phyloP scores from a whole-genome alignment of 2,329 filamentous ascomycete genomes.

The Ustulina deusta region DNA sequence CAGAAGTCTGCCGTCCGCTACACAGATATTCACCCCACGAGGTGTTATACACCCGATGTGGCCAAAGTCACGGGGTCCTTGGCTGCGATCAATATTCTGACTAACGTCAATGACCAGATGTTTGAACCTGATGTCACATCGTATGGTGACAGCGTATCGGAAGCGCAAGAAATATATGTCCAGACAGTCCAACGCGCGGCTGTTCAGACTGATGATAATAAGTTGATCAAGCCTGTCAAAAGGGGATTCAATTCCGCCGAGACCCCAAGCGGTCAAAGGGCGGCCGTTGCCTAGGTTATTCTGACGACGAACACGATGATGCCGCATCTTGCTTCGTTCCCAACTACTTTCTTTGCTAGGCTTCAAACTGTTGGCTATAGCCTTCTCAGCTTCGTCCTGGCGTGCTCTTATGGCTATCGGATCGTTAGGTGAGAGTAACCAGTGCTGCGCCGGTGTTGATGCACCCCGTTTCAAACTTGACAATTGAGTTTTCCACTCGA shows the following conservation, averaged over 20 bases:
- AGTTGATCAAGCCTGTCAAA: constrained; percentile 49
- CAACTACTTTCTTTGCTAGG: constrained; percentile 59
- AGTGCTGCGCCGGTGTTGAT: constrained; percentile 72
- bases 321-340: constrained; percentile 69
- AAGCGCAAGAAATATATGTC: constrained; percentile 71
- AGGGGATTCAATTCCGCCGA: constrained; percentile 59
- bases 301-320: constrained; percentile 65
- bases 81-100: constrained; percentile 76
- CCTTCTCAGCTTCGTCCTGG: constrained; percentile 58
- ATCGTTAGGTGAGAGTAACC: constrained; percentile 69
- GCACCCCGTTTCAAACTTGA: constrained; percentile 63
- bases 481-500: constrained; percentile 61
- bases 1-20: constrained; percentile 69
- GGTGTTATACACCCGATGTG: constrained; percentile 77
- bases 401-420: constrained; percentile 63
- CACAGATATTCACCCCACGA: constrained; percentile 69
- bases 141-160: constrained; percentile 52
- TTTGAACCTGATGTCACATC: constrained; percentile 63
- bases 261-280: constrained; percentile 71
- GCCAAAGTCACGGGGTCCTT: constrained; percentile 62
- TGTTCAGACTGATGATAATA: constrained; percentile 60
- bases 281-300: constrained; percentile 64
- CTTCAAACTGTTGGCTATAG: constrained; percentile 44
- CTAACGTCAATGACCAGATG: constrained; percentile 70
- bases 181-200: constrained; percentile 73